Base-by-base conservation (phyloP, 306 rosid genomes). In the Fragaria iinumae region DNA sequence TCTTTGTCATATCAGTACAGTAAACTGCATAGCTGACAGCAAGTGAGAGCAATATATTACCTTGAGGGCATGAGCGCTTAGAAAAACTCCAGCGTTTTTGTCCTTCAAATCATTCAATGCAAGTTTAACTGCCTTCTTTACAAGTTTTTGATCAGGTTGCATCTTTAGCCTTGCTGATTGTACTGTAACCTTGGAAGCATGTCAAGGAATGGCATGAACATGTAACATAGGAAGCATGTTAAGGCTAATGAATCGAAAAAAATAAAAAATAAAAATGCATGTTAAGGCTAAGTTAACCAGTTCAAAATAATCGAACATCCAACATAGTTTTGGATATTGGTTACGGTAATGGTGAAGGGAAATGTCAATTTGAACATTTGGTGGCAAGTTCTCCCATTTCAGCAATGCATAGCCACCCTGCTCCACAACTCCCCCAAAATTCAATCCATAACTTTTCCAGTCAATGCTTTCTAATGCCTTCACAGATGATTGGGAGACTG, bases 401-500 rank as follows among this genome's bases (percentile, higher is more conserved):
- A 95, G 74, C 48, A 92, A 62, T 47, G 89, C 90, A 72, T 48
- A 67, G 81, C 86, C 80, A 75, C 73, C 93, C 80, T 84, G 83
- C 83, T 83, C 84, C 76, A 80, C 79, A n/a, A 84, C 80, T 55
- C 78, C 77, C 45, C 76, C 86, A 80, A 90, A 80, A 64, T 76
- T 82, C 85, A 95, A 86, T 68, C 98, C 98, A 81, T 89, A 90
- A 80, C 85, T 81, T 83, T 81, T 89, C 97, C 98, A 92, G 83
- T 83, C 90, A 80, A 87, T 80, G 83, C 87, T 65, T 72, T 75
- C 80, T 83, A 95, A 78, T 44, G 93, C 90, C 91, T 92, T 89
- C 76, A 90, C 34, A 85, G 81, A 76, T 71, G 91, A 82, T 27
- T 71, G 84, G 34, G 92, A 71, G 81, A 89, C 80, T 47, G 87